phyloP scores from a whole-genome alignment of 1,284 basidiomycete species.

The Apiotrichum gamsii region DNA sequence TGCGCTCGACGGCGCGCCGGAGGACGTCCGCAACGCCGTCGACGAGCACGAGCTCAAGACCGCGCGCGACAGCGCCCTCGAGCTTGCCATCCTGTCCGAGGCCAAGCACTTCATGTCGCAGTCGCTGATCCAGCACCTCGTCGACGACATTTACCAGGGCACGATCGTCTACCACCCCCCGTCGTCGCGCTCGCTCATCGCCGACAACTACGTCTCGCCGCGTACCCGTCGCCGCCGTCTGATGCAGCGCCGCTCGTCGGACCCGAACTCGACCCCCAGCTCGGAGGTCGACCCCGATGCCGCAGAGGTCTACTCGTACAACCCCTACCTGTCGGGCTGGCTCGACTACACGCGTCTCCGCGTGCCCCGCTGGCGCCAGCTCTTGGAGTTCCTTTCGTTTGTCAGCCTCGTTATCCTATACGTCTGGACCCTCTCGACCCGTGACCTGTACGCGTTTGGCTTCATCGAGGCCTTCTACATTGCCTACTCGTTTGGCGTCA shows the following conservation, averaged over 20 bases:
- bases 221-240: conserved; percentile 19
- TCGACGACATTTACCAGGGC: conserved; percentile 73
- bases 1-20: conserved; percentile 69
- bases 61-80: conserved; percentile 62
- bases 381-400: conserved; percentile 70
- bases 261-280: neutral
- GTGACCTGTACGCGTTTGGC: conserved; percentile 53
- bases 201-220: conserved; percentile 67
- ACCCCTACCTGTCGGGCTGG: conserved; percentile 65
- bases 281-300: conserved; percentile 18
- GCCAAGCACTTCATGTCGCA: conserved; percentile 72
- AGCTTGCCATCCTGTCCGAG: conserved; percentile 79
- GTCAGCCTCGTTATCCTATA: conserved; percentile 62
- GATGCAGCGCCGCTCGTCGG: neutral
- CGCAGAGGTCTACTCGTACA: conserved; percentile 57
- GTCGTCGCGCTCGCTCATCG: conserved; percentile 64
- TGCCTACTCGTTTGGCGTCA: conserved; percentile 66
- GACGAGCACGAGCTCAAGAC: conserved; percentile 54
- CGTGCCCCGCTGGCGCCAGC: conserved; percentile 71
- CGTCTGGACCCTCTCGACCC: conserved; percentile 54
- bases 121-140: conserved; percentile 70
- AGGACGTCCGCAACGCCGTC: conserved; percentile 60
- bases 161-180: conserved; percentile 49
- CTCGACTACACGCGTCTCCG: conserved; percentile 70
- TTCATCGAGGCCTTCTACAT: conserved; percentile 64